Base-by-base conservation (phyloP, 345 rosid species). In the Brassica juncea region DNA sequence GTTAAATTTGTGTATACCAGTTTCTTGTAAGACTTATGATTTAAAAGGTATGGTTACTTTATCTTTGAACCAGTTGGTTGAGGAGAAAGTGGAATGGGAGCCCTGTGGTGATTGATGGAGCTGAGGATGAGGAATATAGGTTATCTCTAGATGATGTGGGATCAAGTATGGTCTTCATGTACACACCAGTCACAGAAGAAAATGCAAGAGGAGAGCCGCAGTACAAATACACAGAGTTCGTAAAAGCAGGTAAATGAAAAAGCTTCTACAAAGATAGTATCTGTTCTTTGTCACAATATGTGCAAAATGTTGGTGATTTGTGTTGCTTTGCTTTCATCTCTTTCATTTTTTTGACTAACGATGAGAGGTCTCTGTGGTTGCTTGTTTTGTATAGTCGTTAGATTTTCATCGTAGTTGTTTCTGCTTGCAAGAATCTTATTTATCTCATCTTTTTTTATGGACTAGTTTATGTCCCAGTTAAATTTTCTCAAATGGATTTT, bases 191-290 rank as follows among this genome's bases (percentile, higher is more conserved):
- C 70, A 91, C 98, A 2, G 93, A 92, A 84, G 97, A 80, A 87
- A 95, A 97, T 70, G 91, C 92, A 76, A 94, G 89, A 85, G 99
- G 99, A 84, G 99, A 94, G 79, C 97, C 99, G 63, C 97, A 89
- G 63, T 91, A 91, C 77, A 92, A 94, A 76, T 91, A 94, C 78
- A 94, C 99, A 8, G 99, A 94, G 81, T 94, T 92, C 78, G 88
- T 94, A 71, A 94, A 86, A 91, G 95, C 99, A 86, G 99, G 99
- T 77, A 9, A 16, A 77, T 52, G 16, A 49, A 73, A 44, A 28
- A 77, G 19, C 72, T 60, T 42, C 47, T 39, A 44, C 31, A 67
- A 54, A 68, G 70, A 73, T 72, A 54, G 7, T 37, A 12, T 55
- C n/a, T 65, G 21, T 65, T 23, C 35, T 58, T 72, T 59, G 54